A percentile compares a stretch with the other conserved stretches of the same genome.
Evolutionary conservation across 2,329 filamentous ascomycete species (phyloP).

Genomic region (Alternaria alternata): DNA sequence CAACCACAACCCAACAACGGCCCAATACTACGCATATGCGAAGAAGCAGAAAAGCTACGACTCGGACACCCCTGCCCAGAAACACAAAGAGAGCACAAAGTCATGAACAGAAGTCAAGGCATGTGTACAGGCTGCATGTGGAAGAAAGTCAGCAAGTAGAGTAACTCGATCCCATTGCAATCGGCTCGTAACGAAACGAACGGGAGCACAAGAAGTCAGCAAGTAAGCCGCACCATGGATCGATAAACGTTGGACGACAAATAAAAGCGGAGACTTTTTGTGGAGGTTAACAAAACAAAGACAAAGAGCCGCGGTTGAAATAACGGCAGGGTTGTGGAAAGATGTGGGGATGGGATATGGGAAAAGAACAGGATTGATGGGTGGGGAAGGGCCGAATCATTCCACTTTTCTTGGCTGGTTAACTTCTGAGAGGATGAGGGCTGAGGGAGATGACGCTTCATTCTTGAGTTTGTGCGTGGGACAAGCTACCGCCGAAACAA

Average conservation of each 20-base stretch:
- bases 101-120: constrained; percentile 43
- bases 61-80: constrained; percentile 39
- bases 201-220: not conserved
- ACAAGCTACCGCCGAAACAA: constrained; percentile 1
- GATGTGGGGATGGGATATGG: constrained; percentile 3
- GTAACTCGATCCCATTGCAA: too few relatives aligned
- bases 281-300: not conserved
- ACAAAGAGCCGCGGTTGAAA: not conserved
- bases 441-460: not conserved
- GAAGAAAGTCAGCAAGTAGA: constrained; percentile 28
- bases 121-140: constrained; percentile 43
- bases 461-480: not conserved
- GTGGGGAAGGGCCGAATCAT: constrained; percentile 1
- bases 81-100: constrained; percentile 39
- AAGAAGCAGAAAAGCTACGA: constrained; percentile 36
- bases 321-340: not conserved
- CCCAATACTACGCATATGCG: constrained; percentile 39
- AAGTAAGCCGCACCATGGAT: not conserved
- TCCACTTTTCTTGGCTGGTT: not conserved
- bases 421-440: not conserved
- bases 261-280: constrained; percentile 7
- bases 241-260: not conserved
- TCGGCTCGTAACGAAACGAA: too few relatives aligned
- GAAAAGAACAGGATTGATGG: constrained; percentile 2
- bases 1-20: constrained; percentile 39